Conservation (phyloP, 2,329 filamentous ascomycete genomes). For the Erysiphe pulchra region DNA sequence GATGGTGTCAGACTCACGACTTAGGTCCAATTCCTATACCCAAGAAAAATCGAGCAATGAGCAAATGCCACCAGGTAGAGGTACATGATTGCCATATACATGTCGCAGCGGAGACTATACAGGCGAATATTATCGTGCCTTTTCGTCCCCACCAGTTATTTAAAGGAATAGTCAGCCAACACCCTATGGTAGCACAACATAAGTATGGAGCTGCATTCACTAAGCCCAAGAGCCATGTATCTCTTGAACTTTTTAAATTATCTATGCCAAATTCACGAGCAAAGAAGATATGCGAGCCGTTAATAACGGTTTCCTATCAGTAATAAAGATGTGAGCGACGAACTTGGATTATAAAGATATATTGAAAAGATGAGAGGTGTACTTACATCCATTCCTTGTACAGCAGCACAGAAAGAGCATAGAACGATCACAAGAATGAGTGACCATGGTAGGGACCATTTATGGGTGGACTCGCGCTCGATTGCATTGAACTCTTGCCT, state of each 20-base stretch:
- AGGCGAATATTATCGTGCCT: slow-evolving; percentile 36
- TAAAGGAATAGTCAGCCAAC: slow-evolving; percentile 35
- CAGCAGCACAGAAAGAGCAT: slow-evolving; percentile 1
- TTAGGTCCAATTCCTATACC: slow-evolving; percentile 37
- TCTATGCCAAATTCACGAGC: slow-evolving; percentile 19
- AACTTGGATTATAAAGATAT: background rate
- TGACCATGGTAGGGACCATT: slow-evolving; percentile 1
- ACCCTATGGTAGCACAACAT: slow-evolving; percentile 24
- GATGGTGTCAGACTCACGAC: background rate
- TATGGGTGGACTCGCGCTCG: slow-evolving; percentile 1
- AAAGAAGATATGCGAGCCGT: slow-evolving; percentile 19
- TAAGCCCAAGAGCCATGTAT: slow-evolving; percentile 30
- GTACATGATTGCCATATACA: slow-evolving; percentile 32
- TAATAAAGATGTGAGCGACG: background rate
- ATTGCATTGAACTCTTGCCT: background rate
- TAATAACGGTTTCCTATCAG: slow-evolving; percentile 16
- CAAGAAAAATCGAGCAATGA: slow-evolving; percentile 28
- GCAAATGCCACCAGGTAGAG: slow-evolving; percentile 31
- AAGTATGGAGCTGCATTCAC: slow-evolving; percentile 24
- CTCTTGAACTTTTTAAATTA: slow-evolving; percentile 13
- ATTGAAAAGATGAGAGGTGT: too few relatives aligned
- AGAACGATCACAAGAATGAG: background rate
- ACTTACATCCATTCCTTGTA: slow-evolving; percentile 14
- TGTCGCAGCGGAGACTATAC: slow-evolving; percentile 33
- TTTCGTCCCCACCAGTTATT: slow-evolving; percentile 33